These are phyloP conservation scores for Euryodendron excelsum DNA, from an alignment of 148 eudicot species.

Conservation along the genomic window DNA sequence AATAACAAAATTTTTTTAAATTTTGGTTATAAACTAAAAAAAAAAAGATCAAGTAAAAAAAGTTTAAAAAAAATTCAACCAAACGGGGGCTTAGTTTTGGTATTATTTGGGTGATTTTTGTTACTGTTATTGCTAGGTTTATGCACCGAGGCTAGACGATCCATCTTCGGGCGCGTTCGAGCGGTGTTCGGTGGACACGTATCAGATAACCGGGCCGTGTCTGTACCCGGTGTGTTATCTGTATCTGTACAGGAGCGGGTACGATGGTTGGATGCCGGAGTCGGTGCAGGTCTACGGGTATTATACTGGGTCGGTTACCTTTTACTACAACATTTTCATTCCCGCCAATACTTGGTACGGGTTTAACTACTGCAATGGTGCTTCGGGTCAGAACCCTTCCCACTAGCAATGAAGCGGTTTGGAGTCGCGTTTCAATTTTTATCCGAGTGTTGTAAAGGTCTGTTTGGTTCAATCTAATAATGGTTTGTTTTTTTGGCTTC, in stretches of 20 bases:
- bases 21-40: too few species aligned
- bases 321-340: conserved; percentile 31
- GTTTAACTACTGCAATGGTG: conserved; percentile 34
- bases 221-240: conserved; percentile 44
- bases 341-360: conserved; percentile 45
- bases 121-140: conserved; percentile 30
- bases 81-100: too few species aligned
- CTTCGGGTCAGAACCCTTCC: conserved; percentile 1
- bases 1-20: too few species aligned
- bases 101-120: too few species aligned
- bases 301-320: conserved; percentile 27
- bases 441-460: conserved; percentile 12
- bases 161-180: conserved; percentile 44
- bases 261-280: conserved; percentile 57
- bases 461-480: conserved; percentile 10
- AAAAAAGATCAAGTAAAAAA: too few species aligned
- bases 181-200: conserved; percentile 48
- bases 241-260: conserved; percentile 49
- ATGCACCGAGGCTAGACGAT: conserved; percentile 50
- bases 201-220: conserved; percentile 40
- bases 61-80: too few species aligned
- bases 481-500: too few species aligned
- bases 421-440: conserved; percentile 17
- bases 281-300: conserved; percentile 31
- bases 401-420: conserved; percentile 7